phyloP scores from a whole-genome alignment of 202 grass and related monocot genomes.

The Setaria italica region DNA sequence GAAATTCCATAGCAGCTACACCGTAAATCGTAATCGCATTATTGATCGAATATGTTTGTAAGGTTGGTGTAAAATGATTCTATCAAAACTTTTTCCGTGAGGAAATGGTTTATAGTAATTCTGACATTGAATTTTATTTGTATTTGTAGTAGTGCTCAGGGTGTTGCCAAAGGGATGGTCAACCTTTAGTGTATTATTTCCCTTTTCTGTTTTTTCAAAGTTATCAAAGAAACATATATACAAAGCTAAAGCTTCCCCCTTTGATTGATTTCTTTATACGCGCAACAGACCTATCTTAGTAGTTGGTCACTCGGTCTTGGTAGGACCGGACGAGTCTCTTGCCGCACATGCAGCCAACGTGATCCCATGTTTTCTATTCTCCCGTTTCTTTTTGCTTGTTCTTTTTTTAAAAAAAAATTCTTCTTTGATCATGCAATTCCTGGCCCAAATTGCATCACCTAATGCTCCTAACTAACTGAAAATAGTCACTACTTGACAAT shows the following conservation, averaged over 20 bases:
- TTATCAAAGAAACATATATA: slow-evolving; percentile 10
- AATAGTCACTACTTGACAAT: not conserved
- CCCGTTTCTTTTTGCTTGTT: not conserved
- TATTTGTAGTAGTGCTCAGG: not conserved
- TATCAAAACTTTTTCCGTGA: not conserved
- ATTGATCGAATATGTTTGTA: too few relatives aligned
- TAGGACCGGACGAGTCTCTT: slow-evolving; percentile 31
- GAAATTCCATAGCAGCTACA: not conserved
- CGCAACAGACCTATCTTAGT: slow-evolving; percentile 31
- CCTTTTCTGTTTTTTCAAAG: not conserved
- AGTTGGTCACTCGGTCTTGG: slow-evolving; percentile 20
- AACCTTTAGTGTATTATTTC: not conserved
- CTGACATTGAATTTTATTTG: not conserved
- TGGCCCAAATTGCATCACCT: slow-evolving; percentile 30
- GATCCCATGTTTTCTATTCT: slow-evolving; percentile 50
- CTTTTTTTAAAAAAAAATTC: not conserved
- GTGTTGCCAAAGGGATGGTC: slow-evolving; percentile 3
- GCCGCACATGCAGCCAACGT: slow-evolving; percentile 48
- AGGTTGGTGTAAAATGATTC: too few relatives aligned
- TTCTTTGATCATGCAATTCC: slow-evolving; percentile 34
- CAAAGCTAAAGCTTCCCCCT: slow-evolving; percentile 25
- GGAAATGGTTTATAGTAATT: not conserved
- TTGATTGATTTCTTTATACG: slow-evolving; percentile 16
- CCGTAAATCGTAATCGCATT: too few relatives aligned
- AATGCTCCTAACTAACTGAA: slow-evolving; percentile 24